Percentiles rank a stretch among this genome's conserved stretches.
Conservation (phyloP, 148 eudicot genomes). For the Linanthus parryae region DNA sequence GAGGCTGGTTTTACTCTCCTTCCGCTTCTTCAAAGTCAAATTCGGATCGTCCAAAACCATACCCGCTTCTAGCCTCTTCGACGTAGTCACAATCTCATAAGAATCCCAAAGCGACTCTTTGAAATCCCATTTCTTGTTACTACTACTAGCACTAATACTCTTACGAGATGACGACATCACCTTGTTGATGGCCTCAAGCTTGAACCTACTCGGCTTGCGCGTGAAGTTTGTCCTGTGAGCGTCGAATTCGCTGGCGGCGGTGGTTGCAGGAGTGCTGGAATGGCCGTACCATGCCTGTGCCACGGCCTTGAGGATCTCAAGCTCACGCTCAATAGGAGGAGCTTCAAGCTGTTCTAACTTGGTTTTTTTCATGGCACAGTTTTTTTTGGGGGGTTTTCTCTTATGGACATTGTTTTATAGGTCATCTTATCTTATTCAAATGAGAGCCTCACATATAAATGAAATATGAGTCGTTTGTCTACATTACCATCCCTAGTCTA, state of each 20-base stretch:
- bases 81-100: conserved; percentile 66
- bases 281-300: conserved; percentile 88
- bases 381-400: no score
- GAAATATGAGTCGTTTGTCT: no score
- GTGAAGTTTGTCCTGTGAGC: conserved; percentile 39
- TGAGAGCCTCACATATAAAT: no score
- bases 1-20: conserved; percentile 66
- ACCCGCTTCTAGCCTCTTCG: conserved; percentile 57
- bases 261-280: conserved; percentile 19
- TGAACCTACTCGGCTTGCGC: conserved; percentile 53
- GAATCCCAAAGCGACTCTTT: conserved; percentile 73
- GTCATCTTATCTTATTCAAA: no score
- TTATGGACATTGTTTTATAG: no score
- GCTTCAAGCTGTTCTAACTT: conserved; percentile 13
- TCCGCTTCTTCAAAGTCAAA: conserved; percentile 23
- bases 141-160: no score
- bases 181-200: conserved; percentile 45
- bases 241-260: conserved; percentile 43
- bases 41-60: conserved; percentile 35
- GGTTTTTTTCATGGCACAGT: conserved; percentile 20
- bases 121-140: conserved; percentile 51
- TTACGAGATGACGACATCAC: background rate
- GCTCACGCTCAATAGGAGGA: conserved; percentile 11
- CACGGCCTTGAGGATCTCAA: conserved; percentile 74
- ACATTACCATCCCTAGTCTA: no score